Evolutionary conservation across 768 basidiomycete genomes (phyloP), one percentile per base, ranked within the genome.

Genomic region (Russula virescens): DNA sequence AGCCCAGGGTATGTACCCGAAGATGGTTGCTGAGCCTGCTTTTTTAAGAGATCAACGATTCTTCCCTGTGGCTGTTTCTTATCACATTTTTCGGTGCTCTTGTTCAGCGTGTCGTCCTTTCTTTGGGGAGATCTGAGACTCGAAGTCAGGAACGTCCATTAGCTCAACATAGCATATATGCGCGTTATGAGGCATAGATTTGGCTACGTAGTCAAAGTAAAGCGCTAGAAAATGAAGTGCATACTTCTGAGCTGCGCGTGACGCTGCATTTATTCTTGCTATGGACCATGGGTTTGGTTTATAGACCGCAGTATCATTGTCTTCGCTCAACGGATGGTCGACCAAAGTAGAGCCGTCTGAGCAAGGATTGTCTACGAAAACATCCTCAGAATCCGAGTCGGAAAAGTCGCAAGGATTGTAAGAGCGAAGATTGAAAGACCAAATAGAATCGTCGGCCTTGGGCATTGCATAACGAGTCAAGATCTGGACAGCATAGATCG

Each of bases 241-340:
- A 10, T 60, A 64, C 63, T 60, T 60, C 35, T 69, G 58, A 26
- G 50, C 26, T 40, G 71, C 55, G 14, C 88, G 81, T 38, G 78
- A 76, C 0, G 82, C 81, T 47, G 89, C 90, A 66, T 92, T 92
- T 34, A 88, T 83, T 68, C 84, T 87, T 4, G 90, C 89, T 60
- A 92, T 89, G 59, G 81, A 83, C 80, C 89, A 92, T 0, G 90
- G 90, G 69, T 90, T 91, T 0, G 88, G 82, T 54, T 83, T 87
- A 75, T 84, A 90, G 7, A 75, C 70, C 1, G 85, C 88, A 35
- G 77, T 71, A 18, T 64, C 63, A 21, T 46, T 53, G 57, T 91
- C 89, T 56, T 81, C 74, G 51, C 89, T 77, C 2, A 75, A 69
- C 0, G 85, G 53, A 50, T 60, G 53, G 38, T 60, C 63, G n/a